Evolutionary conservation across 768 basidiomycete species (phyloP), one percentile per base, ranked within the genome.

Genomic region (Lactarius vividus): DNA sequence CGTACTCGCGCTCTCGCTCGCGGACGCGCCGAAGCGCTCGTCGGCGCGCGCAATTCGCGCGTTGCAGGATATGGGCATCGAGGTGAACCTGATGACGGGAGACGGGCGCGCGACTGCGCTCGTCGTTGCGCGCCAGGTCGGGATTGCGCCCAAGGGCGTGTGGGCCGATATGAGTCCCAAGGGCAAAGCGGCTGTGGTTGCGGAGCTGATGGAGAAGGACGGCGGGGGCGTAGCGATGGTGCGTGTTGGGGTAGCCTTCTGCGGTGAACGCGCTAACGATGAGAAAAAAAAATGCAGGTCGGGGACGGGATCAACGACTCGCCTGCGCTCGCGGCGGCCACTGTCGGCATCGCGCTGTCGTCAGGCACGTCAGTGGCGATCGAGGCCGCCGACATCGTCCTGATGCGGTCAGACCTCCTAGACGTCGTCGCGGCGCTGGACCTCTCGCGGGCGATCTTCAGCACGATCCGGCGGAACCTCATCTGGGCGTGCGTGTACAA

Each of bases 291-390:
- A 59, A 31, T 67, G 26, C 68, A 96, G 94, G 94, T 99, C 46
- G 97, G 97, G 28, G 97, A 99, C 76, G 97, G 97, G 39, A 97
- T 98, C 79, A 98, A 99, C 75, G 97, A 99, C 75, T 98, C 96
- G 2, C 96, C 96, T 1, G 97, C 96, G 15, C 87, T 99, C 2
- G 96, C 95, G 18, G 95, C 94, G 4, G 93, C 96, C 0, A 93
- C 94, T 1, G 92, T 99, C 28, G 97, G 97, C 49, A 96, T 99
- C 66, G 97, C 97, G 1, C 85, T 99, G 6, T 96, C 93, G 13
- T 92, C 94, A 3, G 97, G 97, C 37, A 96, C 97, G 20, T 96
- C 94, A 6, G 94, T 99, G 53, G 97, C 97, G 11, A 90, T 99
- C 59, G 97, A 98, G 80, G 97, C 97, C 0, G 97, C 97, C 16